Evolutionary conservation across 1,284 basidiomycete genomes (phyloP), one percentile per base, ranked within the genome.

Genomic region (Gastroboletus turbinatus): DNA sequence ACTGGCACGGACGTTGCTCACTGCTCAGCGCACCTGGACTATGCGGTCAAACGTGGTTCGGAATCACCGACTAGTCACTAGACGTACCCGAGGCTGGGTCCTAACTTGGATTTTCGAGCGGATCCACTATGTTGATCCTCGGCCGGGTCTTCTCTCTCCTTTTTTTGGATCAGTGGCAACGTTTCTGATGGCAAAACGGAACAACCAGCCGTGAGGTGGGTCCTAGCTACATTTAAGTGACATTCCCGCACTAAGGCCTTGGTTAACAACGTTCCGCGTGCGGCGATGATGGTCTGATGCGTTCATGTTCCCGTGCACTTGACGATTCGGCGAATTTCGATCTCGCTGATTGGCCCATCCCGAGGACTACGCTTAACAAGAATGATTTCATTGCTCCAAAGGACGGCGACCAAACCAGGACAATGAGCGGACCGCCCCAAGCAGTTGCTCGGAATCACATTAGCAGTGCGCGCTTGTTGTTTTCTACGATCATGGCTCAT

Each of bases 401-500:
- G 13, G 9, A 29, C 9, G 14, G 19, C 29, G n/a, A n/a, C n/a
- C n/a, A n/a, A n/a, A 40, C 52, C 27, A 46, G 17, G 21, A 32
- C 35, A 55, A 56, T 27, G 45, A 19, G 5, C 6, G 38, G 3
- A 36, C 21, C 27, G 45, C 39, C 32, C n/a, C 30, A 55, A 39
- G 30, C 27, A 44, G 21, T 13, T 40, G 33, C 23, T 27, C 17
- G 38, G 40, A 29, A 11, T 25, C 11, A 17, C 10, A 10, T 53
- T 5, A 33, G 57, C 50, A 10, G 56, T 55, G 52, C 50, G 50
- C 40, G 16, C 11, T 46, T 45, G 27, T 57, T 36, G 7, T 51
- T 35, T 10, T 33, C 32, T 62, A 38, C 60, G 60, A 62, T 49
- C 39, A 21, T 38, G 10, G 4, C 36, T 17, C 36, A 5, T 23